Conservation (phyloP, 352 stramenopile genomes). For the Globisporangium polare region DNA sequence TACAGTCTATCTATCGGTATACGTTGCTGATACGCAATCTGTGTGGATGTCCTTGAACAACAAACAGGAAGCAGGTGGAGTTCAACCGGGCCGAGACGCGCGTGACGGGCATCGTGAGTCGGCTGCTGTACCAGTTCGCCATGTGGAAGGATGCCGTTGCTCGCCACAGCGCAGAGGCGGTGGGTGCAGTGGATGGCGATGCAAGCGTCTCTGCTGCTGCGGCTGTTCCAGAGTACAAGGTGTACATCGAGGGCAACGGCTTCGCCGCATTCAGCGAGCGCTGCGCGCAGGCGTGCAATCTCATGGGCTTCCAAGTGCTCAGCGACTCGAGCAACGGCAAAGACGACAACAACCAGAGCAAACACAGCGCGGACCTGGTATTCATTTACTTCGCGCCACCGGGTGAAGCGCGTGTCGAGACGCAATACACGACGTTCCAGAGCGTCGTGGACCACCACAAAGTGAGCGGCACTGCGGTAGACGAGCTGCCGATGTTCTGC, state of each 20-base stretch:
- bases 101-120: constrained; percentile 56
- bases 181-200: not conserved
- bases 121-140: constrained; percentile 67
- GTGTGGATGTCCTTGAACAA: constrained; percentile 2
- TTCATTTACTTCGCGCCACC: constrained; percentile 65
- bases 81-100: constrained; percentile 44
- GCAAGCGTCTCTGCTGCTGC: not conserved
- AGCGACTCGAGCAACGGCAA: not conserved
- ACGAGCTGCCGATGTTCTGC: constrained; percentile 56
- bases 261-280: constrained; percentile 44
- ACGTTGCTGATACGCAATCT: too few relatives aligned
- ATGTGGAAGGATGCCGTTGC: constrained; percentile 32
- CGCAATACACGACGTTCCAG: constrained; percentile 47
- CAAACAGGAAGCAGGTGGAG: constrained; percentile 64
- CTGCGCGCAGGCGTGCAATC: constrained; percentile 28
- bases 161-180: constrained; percentile 10
- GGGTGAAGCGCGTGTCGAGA: constrained; percentile 31
- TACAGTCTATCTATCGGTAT: too few relatives aligned
- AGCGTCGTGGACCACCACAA: constrained; percentile 27
- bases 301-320: constrained; percentile 53
- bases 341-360: constrained; percentile 6
- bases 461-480: constrained; percentile 2
- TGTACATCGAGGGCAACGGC: constrained; percentile 48
- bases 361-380: constrained; percentile 31
- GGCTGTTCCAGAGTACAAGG: constrained; percentile 15